phyloP scores from a whole-genome alignment of 495 filamentous ascomycete genomes.

The Daldinia bambusicola region DNA sequence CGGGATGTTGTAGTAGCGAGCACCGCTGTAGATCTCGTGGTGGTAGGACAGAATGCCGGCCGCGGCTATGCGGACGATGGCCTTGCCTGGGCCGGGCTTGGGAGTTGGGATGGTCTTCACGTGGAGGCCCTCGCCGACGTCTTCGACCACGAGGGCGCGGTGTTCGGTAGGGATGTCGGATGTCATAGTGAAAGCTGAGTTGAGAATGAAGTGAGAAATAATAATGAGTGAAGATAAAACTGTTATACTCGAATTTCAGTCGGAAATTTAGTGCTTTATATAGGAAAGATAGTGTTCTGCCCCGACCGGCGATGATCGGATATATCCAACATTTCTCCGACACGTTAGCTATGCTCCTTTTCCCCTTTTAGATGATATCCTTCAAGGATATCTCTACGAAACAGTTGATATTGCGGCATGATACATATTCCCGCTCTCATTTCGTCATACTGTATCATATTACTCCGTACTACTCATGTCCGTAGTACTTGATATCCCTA shows the following conservation, averaged over 20 bases:
- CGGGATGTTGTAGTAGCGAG: conserved; percentile 43
- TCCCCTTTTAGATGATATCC: background rate
- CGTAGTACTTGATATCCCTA: background rate
- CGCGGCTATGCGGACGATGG: conserved; percentile 47
- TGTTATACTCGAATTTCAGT: background rate
- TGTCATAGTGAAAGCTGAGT: conserved; percentile 32
- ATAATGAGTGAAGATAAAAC: background rate
- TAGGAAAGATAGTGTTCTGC: background rate
- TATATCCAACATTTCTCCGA: conserved; percentile 23
- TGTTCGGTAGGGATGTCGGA: conserved; percentile 40
- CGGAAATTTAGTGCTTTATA: background rate
- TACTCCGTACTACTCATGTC: background rate
- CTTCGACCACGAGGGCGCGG: conserved; percentile 46
- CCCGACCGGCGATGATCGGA: conserved; percentile 23
- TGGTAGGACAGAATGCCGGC: conserved; percentile 46
- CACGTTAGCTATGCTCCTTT: background rate
- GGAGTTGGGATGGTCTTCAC: conserved; percentile 50
- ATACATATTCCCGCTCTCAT: background rate
- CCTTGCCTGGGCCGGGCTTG: conserved; percentile 44
- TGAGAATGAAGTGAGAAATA: background rate
- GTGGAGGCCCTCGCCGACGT: conserved; percentile 35
- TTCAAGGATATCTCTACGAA: background rate
- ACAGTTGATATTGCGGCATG: background rate
- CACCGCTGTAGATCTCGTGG: conserved; percentile 49
- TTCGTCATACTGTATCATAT: background rate